Percentiles rank a stretch among this genome's conserved stretches.
phyloP scores from a whole-genome alignment of 2,329 filamentous ascomycete species.

The Ceratocystis eucalypticola region DNA sequence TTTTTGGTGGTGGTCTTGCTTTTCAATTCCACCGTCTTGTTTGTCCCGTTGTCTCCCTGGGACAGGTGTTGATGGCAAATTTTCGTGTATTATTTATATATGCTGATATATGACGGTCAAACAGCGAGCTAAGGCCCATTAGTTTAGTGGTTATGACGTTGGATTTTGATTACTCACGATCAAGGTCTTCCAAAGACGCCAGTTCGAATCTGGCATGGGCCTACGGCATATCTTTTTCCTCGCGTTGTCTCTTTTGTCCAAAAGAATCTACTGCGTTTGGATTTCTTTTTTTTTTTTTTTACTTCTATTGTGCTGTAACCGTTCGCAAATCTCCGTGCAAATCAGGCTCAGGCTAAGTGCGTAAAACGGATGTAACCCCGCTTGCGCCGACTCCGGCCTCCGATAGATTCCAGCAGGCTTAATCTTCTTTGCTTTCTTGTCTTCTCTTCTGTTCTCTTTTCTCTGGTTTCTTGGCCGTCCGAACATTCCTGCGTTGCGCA shows the following conservation, averaged over 20 bases:
- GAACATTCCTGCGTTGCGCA: background rate
- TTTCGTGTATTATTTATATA: background rate
- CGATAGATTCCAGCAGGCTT: background rate
- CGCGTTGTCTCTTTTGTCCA: background rate
- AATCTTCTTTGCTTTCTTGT: background rate
- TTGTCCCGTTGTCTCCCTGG: too few relatives aligned
- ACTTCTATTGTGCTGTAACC: background rate
- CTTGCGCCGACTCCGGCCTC: background rate
- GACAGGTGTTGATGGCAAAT: too few relatives aligned
- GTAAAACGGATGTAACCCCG: background rate
- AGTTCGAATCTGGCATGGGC: slow-evolving; percentile 19
- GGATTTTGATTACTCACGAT: slow-evolving; percentile 18
- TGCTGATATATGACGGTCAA: background rate
- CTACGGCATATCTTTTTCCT: background rate
- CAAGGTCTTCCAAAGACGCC: slow-evolving; percentile 18
- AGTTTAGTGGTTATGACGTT: slow-evolving; percentile 20
- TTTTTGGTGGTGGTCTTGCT: too few relatives aligned
- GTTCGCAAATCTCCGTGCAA: background rate
- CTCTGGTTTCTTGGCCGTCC: background rate
- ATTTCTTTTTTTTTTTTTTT: slow-evolving; percentile 10
- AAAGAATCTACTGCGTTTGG: too few relatives aligned
- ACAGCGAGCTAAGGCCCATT: slow-evolving; percentile 10
- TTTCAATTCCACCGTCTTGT: too few relatives aligned
- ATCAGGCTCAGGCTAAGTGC: background rate
- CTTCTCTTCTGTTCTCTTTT: slow-evolving; percentile 14